Evolutionary conservation across 345 rosid species (phyloP).

Genomic region (Cochlearia excelsa): DNA sequence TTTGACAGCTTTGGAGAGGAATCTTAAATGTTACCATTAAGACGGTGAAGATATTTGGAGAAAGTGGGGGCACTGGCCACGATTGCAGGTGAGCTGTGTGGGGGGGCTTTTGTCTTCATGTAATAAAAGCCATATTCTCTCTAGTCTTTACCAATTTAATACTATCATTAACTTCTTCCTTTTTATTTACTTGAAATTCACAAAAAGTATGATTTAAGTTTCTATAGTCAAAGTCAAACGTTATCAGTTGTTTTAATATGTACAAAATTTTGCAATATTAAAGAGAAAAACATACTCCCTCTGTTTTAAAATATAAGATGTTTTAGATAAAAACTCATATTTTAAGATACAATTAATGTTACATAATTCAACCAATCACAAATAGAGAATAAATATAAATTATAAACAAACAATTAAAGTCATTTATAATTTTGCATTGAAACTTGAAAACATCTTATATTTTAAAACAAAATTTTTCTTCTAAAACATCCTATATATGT

Average conservation of each 20-base stretch:
- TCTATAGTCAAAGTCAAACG: not conserved
- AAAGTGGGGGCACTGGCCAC: conserved; percentile 30
- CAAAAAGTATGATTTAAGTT: not conserved
- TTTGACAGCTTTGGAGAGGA: conserved; percentile 22
- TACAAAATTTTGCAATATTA: too few relatives aligned
- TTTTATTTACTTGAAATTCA: not conserved
- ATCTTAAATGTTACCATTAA: conserved; percentile 22
- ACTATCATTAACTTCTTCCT: not conserved
- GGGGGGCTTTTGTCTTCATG: conserved; percentile 27
- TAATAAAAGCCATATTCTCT: conserved; percentile 14
- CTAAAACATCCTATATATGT: too few relatives aligned
- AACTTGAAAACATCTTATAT: too few relatives aligned
- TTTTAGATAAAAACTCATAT: too few relatives aligned
- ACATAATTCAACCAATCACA: too few relatives aligned
- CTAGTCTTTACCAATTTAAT: conserved; percentile 13
- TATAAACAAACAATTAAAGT: too few relatives aligned
- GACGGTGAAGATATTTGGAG: conserved; percentile 19
- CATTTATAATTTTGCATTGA: too few relatives aligned
- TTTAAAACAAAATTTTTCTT: too few relatives aligned
- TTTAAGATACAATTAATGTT: too few relatives aligned
- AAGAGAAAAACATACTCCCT: too few relatives aligned
- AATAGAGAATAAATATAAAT: too few relatives aligned
- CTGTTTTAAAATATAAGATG: too few relatives aligned
- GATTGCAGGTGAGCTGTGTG: conserved; percentile 29
- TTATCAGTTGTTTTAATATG: conserved; percentile 7